These are phyloP conservation scores for Amanita molliuscula DNA, from an alignment of 768 basidiomycete genomes.

Conservation along the genomic window DNA sequence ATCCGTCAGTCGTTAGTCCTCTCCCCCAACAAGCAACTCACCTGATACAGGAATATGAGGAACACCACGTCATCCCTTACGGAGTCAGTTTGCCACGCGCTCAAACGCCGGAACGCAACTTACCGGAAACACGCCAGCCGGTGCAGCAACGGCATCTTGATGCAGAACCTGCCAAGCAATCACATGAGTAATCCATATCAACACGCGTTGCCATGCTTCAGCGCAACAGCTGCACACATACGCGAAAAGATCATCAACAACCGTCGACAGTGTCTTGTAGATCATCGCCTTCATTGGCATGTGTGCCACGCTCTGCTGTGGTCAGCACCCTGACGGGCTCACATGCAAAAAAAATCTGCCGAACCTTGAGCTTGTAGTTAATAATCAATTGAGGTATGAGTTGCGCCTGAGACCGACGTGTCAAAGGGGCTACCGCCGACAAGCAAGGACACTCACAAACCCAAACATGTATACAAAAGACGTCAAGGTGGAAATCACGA, in stretches of 20 bases:
- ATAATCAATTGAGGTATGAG: constrained; percentile 84
- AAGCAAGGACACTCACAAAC: constrained; percentile 62
- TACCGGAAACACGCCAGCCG: constrained; percentile 78
- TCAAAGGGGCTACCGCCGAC: constrained; percentile 10
- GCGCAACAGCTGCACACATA: constrained; percentile 26
- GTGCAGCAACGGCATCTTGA: constrained; percentile 95
- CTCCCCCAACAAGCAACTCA: constrained; percentile 22
- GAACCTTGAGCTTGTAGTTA: constrained; percentile 92
- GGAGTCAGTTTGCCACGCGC: constrained; percentile 13
- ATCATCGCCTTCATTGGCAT: constrained; percentile 99
- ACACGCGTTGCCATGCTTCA: not conserved
- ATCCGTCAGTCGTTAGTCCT: constrained; percentile 8
- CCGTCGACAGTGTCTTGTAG: constrained; percentile 85
- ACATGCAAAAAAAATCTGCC: constrained; percentile 16
- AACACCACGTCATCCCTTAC: constrained; percentile 79
- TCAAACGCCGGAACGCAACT: constrained; percentile 13
- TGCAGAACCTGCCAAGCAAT: constrained; percentile 62
- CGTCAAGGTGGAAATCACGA: constrained; percentile 85
- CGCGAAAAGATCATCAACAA: constrained; percentile 91
- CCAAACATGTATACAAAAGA: constrained; percentile 96
- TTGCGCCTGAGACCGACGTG: constrained; percentile 49
- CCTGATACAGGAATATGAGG: constrained; percentile 88
- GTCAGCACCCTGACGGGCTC: not conserved
- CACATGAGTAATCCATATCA: constrained; percentile 9
- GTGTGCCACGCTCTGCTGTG: constrained; percentile 77